Evolutionary conservation across 163 green algal genomes (phyloP), one percentile per base, ranked within the genome.

Genomic region (Scenedesmus sp.): DNA sequence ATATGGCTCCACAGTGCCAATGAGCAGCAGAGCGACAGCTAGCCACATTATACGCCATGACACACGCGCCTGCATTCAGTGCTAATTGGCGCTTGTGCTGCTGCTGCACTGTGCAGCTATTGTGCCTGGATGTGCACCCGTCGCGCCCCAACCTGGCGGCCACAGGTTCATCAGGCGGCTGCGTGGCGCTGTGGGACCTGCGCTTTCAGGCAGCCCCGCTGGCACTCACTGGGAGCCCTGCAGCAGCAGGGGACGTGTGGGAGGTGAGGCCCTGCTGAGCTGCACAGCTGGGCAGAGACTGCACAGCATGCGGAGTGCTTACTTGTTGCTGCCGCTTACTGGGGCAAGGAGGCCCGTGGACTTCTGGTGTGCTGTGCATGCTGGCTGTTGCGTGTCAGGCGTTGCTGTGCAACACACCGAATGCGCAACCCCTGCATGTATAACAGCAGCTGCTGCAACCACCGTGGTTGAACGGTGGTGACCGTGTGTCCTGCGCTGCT

Each of bases 151-250:
- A 95, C 93, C 60, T 95, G 81, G 92, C 86, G 46, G 93, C 92
- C 62, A 94, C 82, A 12, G 94, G 93, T 2, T 88, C 90, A 8
- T 86, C 60, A 6, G 86, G 84, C n/a, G 94, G 94, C 82, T 18
- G 20, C 2, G 92, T 96, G 87, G 90, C 93, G 18, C 59, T 96
- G 77, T 96, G 94, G 94, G 94, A 96, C 91, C 85, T 96, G 88
- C 92, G 94, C 18, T 89, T 93, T 15, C 4, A 76, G 7, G 20
- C 88, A 2, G 62, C 62, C 16, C 94, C 94, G 4, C 73, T 94
- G 88, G 88, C 87, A 34, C 59, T 82, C 13, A 46, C 88, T 0
- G 86, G 82, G 3, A 56, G n/a, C 6, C 23, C 46, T 18, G 77
- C 20, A 12, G 91, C 84, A 34, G 60, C 62, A 20, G 84, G 93